Conservation (phyloP, 352 stramenopile species). For the Globisporangium okanoganense region DNA sequence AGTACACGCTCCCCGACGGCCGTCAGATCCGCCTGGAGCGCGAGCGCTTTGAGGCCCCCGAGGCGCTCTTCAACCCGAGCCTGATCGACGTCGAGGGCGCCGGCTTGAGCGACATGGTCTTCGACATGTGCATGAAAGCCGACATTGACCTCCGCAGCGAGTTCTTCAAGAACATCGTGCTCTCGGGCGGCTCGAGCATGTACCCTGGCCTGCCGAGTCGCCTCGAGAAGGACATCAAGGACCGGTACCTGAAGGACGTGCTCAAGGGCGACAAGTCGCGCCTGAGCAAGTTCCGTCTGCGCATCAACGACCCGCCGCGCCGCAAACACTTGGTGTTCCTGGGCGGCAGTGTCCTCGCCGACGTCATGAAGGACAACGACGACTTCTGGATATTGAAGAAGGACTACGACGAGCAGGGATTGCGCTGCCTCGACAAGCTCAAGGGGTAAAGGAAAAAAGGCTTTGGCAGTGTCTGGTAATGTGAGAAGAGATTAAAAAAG, state of each 20-base stretch:
- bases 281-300: constrained; percentile 92
- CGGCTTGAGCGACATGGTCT: constrained; percentile 96
- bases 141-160: constrained; percentile 92
- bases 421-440: constrained; percentile 80
- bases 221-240: constrained; percentile 91
- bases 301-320: constrained; percentile 94
- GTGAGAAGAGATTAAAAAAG: neutral
- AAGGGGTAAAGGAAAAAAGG: constrained; percentile 25
- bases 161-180: constrained; percentile 98
- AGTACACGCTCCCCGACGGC: constrained; percentile 96
- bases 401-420: constrained; percentile 94
- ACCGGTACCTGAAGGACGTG: constrained; percentile 80
- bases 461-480: neutral
- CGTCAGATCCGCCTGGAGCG: constrained; percentile 92
- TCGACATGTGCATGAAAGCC: constrained; percentile 98
- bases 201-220: constrained; percentile 93
- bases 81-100: constrained; percentile 96
- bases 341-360: constrained; percentile 90
- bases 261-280: constrained; percentile 85
- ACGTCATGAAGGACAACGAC: constrained; percentile 93
- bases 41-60: constrained; percentile 95
- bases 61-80: constrained; percentile 96
- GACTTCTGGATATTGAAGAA: constrained; percentile 94
- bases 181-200: constrained; percentile 93
- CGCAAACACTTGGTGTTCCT: constrained; percentile 96